Evolutionary conservation across 2,329 filamentous ascomycete species (phyloP).

Genomic region (Sphaceloma murrayae): DNA sequence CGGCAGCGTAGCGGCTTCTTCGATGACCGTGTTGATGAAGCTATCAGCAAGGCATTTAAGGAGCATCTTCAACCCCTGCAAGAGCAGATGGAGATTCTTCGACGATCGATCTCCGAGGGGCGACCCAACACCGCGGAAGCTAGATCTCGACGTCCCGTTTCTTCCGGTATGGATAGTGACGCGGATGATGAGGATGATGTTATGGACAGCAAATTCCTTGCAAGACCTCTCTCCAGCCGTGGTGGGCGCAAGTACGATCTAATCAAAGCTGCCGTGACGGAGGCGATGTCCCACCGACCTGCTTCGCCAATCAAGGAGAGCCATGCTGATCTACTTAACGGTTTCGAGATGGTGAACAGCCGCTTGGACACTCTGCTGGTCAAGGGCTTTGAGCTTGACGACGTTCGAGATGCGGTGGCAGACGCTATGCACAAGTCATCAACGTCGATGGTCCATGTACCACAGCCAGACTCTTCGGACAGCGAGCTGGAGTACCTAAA

Average conservation of each 20-base stretch:
- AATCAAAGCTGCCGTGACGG: constrained; percentile 51
- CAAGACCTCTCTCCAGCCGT: constrained; percentile 64
- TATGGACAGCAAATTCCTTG: constrained; percentile 55
- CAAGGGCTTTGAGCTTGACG: constrained; percentile 36
- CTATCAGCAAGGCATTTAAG: constrained; percentile 70
- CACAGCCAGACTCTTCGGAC: constrained; percentile 22
- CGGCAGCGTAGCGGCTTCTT: constrained; percentile 78
- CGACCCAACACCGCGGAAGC: not conserved
- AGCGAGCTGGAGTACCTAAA: constrained; percentile 21
- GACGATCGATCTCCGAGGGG: constrained; percentile 20
- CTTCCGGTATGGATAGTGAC: constrained; percentile 64
- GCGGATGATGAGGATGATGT: constrained; percentile 70
- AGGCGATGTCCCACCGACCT: constrained; percentile 49
- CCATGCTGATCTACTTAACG: constrained; percentile 16
- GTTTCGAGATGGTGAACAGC: constrained; percentile 11
- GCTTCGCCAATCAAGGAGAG: constrained; percentile 9
- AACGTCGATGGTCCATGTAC: constrained; percentile 24
- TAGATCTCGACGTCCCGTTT: constrained; percentile 19
- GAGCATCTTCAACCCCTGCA: constrained; percentile 73
- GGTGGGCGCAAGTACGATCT: constrained; percentile 74
- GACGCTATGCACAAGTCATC: constrained; percentile 27
- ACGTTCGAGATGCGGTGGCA: constrained; percentile 31
- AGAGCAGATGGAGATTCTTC: constrained; percentile 34
- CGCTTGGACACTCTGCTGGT: constrained; percentile 15
- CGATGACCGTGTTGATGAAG: constrained; percentile 75